A percentile compares a stretch with the other conserved stretches of the same genome.
Evolutionary conservation across 2,329 filamentous ascomycete species (phyloP).

Genomic region (Aspergillus versicolor): DNA sequence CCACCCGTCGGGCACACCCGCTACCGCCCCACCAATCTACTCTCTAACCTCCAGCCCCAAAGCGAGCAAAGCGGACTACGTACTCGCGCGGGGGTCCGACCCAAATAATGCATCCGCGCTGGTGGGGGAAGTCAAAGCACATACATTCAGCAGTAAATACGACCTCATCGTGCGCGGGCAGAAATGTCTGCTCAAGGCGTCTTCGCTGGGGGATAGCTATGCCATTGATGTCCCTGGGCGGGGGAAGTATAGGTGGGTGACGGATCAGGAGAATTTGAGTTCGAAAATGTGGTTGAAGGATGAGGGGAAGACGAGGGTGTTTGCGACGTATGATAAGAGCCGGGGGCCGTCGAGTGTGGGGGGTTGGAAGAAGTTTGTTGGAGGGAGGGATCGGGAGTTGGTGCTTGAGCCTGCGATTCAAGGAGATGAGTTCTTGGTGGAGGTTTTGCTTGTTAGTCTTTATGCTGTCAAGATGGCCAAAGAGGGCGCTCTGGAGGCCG

Average conservation of each 20-base stretch:
- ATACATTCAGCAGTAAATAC: slow-evolving; percentile 1
- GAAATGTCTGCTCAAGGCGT: neutral
- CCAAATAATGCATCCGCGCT: neutral
- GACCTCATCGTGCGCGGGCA: neutral
- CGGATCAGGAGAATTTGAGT: neutral
- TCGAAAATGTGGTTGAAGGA: slow-evolving; percentile 5
- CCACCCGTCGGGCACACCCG: neutral
- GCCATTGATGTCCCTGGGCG: neutral
- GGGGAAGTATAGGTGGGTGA: neutral
- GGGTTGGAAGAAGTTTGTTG: slow-evolving; percentile 5
- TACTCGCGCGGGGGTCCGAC: neutral
- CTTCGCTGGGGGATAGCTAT: neutral
- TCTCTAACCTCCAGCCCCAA: neutral
- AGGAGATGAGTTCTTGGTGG: neutral
- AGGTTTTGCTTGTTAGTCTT: slow-evolving; percentile 3
- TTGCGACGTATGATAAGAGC: slow-evolving; percentile 2
- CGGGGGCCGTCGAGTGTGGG: neutral
- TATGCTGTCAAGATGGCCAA: slow-evolving; percentile 2
- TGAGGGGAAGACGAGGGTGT: neutral
- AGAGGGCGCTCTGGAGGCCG: neutral
- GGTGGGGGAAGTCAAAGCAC: neutral
- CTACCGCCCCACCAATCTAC: neutral
- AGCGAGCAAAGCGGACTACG: slow-evolving; percentile 2
- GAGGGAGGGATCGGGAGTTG: neutral
- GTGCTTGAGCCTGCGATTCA: neutral